phyloP scores from a whole-genome alignment of 1,284 basidiomycete species.

The Irpex sp. region DNA sequence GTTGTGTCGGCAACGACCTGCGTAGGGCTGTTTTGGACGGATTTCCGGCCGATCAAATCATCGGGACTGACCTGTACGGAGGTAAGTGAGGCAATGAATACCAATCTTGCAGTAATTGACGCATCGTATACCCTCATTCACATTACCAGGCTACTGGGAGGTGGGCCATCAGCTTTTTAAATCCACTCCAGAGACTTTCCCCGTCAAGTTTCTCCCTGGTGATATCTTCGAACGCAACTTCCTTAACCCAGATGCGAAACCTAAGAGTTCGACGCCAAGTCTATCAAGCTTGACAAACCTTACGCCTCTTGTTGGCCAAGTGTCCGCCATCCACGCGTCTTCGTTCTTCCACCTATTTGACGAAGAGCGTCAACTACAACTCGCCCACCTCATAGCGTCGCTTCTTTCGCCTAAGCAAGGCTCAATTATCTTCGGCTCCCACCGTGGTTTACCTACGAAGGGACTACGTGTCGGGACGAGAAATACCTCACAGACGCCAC shows the following conservation, averaged over 20 bases:
- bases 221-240: constrained; percentile 36
- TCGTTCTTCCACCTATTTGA: constrained; percentile 49
- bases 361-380: constrained; percentile 34
- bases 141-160: constrained; percentile 27
- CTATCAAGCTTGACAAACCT: constrained; percentile 32
- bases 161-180: constrained; percentile 30
- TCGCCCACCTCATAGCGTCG: not conserved
- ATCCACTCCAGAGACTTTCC: constrained; percentile 33
- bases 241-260: constrained; percentile 17
- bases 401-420: constrained; percentile 24
- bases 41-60: constrained; percentile 26
- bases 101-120: not conserved
- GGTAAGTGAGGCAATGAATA: constrained; percentile 16
- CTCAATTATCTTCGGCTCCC: constrained; percentile 33
- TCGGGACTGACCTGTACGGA: constrained; percentile 30
- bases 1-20: constrained; percentile 36
- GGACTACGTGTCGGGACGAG: constrained; percentile 12
- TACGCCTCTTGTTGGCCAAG: constrained; percentile 37
- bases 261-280: not conserved
- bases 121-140: too few species aligned
- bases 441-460: constrained; percentile 20
- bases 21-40: constrained; percentile 37
- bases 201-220: constrained; percentile 41
- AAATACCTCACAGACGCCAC: too few species aligned
- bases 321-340: constrained; percentile 43